phyloP scores from a whole-genome alignment of 106 monocot genomes.

The Cymbidium sinense region DNA sequence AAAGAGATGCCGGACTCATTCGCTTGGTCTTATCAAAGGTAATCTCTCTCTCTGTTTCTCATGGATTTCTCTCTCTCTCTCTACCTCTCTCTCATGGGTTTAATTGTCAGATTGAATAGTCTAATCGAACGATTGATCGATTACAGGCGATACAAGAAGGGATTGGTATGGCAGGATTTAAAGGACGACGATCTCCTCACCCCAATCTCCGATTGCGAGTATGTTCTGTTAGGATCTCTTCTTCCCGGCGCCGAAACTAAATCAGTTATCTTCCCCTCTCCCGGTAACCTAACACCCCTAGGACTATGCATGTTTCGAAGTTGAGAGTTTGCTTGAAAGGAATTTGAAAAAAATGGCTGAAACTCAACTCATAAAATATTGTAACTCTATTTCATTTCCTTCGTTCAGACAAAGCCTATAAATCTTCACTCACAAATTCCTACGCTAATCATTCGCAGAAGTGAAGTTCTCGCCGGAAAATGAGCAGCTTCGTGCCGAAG shows the following conservation, averaged over 20 bases:
- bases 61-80: not conserved
- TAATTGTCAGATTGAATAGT: not conserved
- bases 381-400: too few relatives aligned
- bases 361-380: too few relatives aligned
- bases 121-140: not conserved
- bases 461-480: not conserved
- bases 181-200: slow-evolving; percentile 67
- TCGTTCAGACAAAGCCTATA: not conserved
- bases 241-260: not conserved
- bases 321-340: too few relatives aligned
- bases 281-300: not conserved
- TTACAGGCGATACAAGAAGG: slow-evolving; percentile 47
- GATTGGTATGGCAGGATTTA: slow-evolving; percentile 72
- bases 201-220: slow-evolving; percentile 60
- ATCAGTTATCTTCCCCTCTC: not conserved
- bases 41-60: not conserved
- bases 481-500: not conserved
- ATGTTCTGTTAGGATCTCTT: slow-evolving; percentile 57
- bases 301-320: too few relatives aligned
- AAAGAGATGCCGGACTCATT: slow-evolving; percentile 49
- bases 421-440: not conserved
- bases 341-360: too few relatives aligned
- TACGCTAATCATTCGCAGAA: slow-evolving; percentile 1
- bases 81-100: not conserved
- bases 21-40: slow-evolving; percentile 80